These are phyloP conservation scores for Hypoxylon sp. DNA, from an alignment of 2,329 filamentous ascomycete species.

Conservation along the genomic window DNA sequence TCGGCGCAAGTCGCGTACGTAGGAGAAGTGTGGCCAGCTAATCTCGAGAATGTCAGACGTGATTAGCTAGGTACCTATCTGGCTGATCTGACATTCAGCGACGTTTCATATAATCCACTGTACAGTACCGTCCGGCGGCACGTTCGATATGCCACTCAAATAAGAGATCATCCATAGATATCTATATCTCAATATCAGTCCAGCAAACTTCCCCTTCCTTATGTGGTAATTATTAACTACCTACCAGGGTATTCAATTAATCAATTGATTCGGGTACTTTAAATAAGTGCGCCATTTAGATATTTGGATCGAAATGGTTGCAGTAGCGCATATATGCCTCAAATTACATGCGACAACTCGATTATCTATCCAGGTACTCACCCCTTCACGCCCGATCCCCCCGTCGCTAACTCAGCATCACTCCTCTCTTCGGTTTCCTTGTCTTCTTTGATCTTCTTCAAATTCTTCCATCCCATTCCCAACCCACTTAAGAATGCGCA, in stretches of 20 bases:
- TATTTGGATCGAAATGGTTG: background rate
- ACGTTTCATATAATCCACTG: background rate
- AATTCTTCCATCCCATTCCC: conserved; percentile 49
- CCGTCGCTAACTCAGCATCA: conserved; percentile 1
- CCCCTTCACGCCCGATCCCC: background rate
- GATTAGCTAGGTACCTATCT: background rate
- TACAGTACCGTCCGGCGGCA: no score
- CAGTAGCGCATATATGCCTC: background rate
- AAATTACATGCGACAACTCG: background rate
- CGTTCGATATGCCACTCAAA: background rate
- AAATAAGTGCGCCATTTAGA: background rate
- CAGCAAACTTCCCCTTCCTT: background rate
- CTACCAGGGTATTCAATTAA: background rate
- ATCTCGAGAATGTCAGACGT: background rate
- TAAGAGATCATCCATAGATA: background rate
- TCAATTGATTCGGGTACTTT: background rate
- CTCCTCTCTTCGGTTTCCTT: conserved; percentile 18
- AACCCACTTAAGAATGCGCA: conserved; percentile 45
- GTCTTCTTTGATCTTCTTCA: conserved; percentile 48
- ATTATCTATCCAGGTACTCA: background rate
- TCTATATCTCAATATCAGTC: no score
- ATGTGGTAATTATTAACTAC: no score
- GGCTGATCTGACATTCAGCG: background rate
- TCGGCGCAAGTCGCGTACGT: background rate
- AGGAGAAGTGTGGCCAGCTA: background rate